A percentile compares a stretch with the other conserved stretches of the same genome.
Conservation (phyloP, 139 green algal genomes). For the Tetraselmis striata region DNA sequence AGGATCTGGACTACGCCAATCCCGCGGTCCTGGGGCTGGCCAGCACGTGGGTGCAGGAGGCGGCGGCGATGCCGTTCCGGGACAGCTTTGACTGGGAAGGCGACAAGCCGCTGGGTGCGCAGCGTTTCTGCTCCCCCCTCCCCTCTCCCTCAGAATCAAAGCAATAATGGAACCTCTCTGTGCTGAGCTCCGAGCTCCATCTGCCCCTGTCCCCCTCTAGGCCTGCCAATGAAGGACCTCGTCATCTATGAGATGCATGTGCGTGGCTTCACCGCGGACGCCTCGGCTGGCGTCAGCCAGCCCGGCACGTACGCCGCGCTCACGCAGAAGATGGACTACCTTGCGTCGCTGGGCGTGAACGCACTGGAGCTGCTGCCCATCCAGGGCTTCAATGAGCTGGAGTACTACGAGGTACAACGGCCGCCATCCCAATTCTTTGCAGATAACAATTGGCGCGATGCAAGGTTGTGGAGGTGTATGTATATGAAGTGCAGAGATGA, state of each 20-base stretch:
- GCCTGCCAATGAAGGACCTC: conserved; percentile 74
- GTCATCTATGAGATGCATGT: conserved; percentile 98
- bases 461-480: too few relatives aligned
- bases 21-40: conserved; percentile 48
- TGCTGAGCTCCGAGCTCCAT: too few relatives aligned
- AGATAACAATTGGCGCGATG: too few relatives aligned
- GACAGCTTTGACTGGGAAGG: conserved; percentile 75
- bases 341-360: conserved; percentile 87
- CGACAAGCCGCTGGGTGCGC: not conserved
- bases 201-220: too few relatives aligned
- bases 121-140: not conserved
- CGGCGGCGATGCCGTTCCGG: conserved; percentile 37
- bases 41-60: conserved; percentile 77
- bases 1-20: conserved; percentile 48
- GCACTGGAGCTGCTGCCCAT: conserved; percentile 94
- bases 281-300: conserved; percentile 35
- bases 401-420: conserved; percentile 80
- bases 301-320: conserved; percentile 83
- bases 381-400: conserved; percentile 97
- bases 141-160: too few relatives aligned
- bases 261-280: conserved; percentile 84
- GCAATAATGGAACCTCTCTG: too few relatives aligned
- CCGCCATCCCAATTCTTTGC: too few relatives aligned
- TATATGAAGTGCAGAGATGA: too few relatives aligned
- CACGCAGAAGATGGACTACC: conserved; percentile 82